These are phyloP conservation scores for Schizochytrium sp. DNA, from an alignment of 108 stramenopile species.

Conservation along the genomic window DNA sequence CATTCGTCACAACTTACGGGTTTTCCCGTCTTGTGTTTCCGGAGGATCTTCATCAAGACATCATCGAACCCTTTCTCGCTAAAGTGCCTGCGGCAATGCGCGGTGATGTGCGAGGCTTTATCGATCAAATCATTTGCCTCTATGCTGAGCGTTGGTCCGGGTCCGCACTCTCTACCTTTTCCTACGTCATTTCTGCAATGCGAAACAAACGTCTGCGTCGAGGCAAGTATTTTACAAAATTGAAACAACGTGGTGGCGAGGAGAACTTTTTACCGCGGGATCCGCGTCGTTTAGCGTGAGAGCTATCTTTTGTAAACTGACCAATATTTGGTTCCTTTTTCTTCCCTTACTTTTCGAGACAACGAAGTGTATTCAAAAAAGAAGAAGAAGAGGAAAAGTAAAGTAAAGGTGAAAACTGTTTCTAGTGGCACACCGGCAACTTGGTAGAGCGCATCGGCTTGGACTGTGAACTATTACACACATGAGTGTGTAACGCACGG, in stretches of 20 bases:
- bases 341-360: no score
- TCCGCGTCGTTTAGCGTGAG: background rate
- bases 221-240: background rate
- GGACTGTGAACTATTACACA: no score
- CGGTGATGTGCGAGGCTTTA: background rate
- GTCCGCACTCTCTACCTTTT: background rate
- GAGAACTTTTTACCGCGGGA: background rate
- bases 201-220: background rate
- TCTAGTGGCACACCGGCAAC: no score
- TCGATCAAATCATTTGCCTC: background rate
- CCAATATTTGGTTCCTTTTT: no score
- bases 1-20: background rate
- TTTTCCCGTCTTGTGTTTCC: background rate
- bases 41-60: background rate
- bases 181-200: conserved; percentile 9
- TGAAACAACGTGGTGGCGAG: background rate
- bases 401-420: no score
- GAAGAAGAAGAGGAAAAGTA: no score
- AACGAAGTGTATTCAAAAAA: no score
- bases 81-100: background rate
- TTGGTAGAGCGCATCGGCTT: no score
- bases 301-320: background rate
- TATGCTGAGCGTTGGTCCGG: conserved; percentile 14
- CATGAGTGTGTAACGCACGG: no score
- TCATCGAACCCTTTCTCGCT: background rate